Evolutionary conservation across 2,329 filamentous ascomycete genomes (phyloP), one percentile per base, ranked within the genome.

Genomic region (Paecilomyces variotii): DNA sequence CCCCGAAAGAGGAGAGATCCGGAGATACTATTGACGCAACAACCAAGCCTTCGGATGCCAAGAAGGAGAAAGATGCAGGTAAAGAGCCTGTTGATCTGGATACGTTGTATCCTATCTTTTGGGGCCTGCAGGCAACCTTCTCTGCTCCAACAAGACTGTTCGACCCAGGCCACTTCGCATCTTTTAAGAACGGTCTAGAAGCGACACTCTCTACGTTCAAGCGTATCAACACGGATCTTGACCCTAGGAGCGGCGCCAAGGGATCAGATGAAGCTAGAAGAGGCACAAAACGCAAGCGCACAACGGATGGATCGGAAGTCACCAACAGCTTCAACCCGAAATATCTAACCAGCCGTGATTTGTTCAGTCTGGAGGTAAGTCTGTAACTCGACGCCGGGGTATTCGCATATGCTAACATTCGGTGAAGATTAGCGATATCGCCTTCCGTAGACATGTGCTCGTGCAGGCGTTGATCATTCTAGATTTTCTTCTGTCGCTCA

Each of bases 381-480:
- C 62, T 53, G 28, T 57, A 26, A 58, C 62, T 57, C 59, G 19
- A 54, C 57, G 25, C 57, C 7, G 10, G 7, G 10, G 50, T 55
- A 55, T 58, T 59, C 65, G 7, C 60, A 62, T 75, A 60, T 68
- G 57, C 54, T n/a, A 14, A 58, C 59, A 39, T 53, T 14, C 2
- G 14, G 50, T 45, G 45, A 64, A 91, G 89, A 87, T 97, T 62
- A 92, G 91, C 72, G 94, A 99, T 74, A 82, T 96, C 49, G 93
- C 93, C 5, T 97, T 99, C 72, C 85, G 95, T 65, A 84, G 95
- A 59, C 91, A 99, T 72, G 90, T 99, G 56, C 83, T 99, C 39
- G 93, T 99, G 1, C 94, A 99, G 74, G 90, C 91, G 12, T 84
- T 97, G 57, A 97, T 99, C 64, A 82, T 97, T 60, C 84, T 97